Evolutionary conservation across 176 grass and related monocot species (phyloP).

Genomic region (Aegilops speltoides): DNA sequence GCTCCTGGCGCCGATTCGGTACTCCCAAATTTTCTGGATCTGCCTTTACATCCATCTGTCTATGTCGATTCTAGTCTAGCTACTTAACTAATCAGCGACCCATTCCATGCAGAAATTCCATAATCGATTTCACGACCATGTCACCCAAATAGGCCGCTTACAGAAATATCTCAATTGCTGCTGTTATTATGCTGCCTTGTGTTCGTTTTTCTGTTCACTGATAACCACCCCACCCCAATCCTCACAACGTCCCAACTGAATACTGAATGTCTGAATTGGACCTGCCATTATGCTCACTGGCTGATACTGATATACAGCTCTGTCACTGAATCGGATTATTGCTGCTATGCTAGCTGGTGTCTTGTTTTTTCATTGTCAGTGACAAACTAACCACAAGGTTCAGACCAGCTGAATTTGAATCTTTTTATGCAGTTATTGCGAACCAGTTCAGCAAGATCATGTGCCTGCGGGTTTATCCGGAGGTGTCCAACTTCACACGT

Average conservation of each 20-base stretch:
- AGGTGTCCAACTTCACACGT: conserved; percentile 43
- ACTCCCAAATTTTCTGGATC: neutral
- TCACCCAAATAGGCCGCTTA: neutral
- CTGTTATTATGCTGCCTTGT: neutral
- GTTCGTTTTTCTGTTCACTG: neutral
- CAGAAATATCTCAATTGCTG: neutral
- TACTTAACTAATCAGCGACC: neutral
- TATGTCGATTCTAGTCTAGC: neutral
- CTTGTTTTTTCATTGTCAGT: neutral
- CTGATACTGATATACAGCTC: too few relatives aligned
- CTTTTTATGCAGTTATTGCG: conserved; percentile 28
- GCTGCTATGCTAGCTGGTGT: neutral
- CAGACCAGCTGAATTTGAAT: neutral
- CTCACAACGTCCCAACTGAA: neutral
- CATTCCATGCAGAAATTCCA: neutral
- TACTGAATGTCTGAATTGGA: too few relatives aligned
- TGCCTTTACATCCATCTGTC: neutral
- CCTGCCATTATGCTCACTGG: too few relatives aligned
- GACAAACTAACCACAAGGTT: neutral
- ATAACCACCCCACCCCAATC: neutral
- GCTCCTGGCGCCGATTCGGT: conserved; percentile 74
- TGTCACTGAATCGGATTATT: too few relatives aligned
- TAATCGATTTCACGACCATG: neutral
- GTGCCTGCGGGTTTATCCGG: conserved; percentile 45
- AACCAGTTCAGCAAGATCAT: conserved; percentile 59